These are phyloP conservation scores for Hypoxylon subgilvum DNA, from an alignment of 495 filamentous ascomycete species.

Conservation along the genomic window DNA sequence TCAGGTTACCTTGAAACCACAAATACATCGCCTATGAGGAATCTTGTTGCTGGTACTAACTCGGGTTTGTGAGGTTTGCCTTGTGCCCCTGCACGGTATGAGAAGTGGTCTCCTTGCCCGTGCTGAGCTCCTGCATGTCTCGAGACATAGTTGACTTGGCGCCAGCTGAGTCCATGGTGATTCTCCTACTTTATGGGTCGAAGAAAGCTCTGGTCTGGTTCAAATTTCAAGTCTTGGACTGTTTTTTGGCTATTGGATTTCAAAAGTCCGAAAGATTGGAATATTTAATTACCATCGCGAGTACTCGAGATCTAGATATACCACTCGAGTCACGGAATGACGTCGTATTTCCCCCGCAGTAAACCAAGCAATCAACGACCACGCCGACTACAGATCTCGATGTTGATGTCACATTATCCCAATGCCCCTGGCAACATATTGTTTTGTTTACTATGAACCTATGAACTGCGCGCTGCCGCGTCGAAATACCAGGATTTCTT, in stretches of 20 bases:
- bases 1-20: background rate
- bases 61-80: conserved; percentile 40
- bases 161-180: conserved; percentile 42
- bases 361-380: background rate
- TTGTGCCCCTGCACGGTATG: conserved; percentile 41
- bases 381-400: conserved; percentile 1
- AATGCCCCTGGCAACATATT: background rate
- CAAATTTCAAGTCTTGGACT: background rate
- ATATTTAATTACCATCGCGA: too few relatives aligned
- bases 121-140: conserved; percentile 48
- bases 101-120: conserved; percentile 45
- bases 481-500: too few relatives aligned
- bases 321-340: background rate
- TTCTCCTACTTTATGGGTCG: background rate
- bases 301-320: too few relatives aligned
- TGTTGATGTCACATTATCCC: conserved; percentile 22
- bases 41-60: background rate
- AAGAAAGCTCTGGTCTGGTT: background rate
- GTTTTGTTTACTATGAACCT: background rate
- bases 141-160: conserved; percentile 47
- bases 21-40: background rate
- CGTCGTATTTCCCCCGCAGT: background rate
- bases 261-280: background rate
- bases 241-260: background rate
- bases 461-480: too few relatives aligned